Evolutionary conservation across 176 grass and related monocot genomes (phyloP).

Genomic region (Lolium multiflorum): DNA sequence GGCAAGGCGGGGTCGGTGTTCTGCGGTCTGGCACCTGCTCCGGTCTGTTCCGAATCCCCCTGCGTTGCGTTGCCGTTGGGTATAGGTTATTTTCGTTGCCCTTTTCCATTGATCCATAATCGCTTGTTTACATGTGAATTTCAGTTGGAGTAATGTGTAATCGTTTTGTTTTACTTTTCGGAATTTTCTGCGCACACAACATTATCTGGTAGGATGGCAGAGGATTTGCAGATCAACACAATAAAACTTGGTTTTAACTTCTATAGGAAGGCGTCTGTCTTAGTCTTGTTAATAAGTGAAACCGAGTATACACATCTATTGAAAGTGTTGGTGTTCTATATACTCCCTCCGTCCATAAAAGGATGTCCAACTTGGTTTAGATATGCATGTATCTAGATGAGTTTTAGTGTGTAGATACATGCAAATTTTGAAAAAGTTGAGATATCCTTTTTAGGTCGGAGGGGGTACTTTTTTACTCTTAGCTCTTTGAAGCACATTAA

Average conservation of each 20-base stretch:
- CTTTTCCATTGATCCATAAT: not conserved
- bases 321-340: not conserved
- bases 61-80: slow-evolving; percentile 10
- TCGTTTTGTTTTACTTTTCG: not conserved
- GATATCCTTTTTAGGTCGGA: too few relatives aligned
- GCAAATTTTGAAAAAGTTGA: too few relatives aligned
- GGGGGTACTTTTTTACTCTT: not conserved
- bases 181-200: not conserved
- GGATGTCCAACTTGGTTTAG: too few relatives aligned
- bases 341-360: too few relatives aligned
- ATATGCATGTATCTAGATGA: too few relatives aligned
- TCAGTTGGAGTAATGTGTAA: not conserved
- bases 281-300: not conserved
- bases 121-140: not conserved
- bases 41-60: not conserved
- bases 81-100: slow-evolving; percentile 26
- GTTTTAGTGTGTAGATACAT: too few relatives aligned
- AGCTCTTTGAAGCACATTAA: not conserved
- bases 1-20: slow-evolving; percentile 22
- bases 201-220: not conserved
- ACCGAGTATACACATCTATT: not conserved
- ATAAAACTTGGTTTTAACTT: not conserved
- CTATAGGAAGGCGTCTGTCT: not conserved
- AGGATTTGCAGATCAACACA: not conserved
- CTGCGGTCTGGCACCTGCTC: slow-evolving; percentile 50